Evolutionary conservation across 352 stramenopile genomes (phyloP), one percentile per base, ranked within the genome.

Genomic region (Globisporangium nagaii): DNA sequence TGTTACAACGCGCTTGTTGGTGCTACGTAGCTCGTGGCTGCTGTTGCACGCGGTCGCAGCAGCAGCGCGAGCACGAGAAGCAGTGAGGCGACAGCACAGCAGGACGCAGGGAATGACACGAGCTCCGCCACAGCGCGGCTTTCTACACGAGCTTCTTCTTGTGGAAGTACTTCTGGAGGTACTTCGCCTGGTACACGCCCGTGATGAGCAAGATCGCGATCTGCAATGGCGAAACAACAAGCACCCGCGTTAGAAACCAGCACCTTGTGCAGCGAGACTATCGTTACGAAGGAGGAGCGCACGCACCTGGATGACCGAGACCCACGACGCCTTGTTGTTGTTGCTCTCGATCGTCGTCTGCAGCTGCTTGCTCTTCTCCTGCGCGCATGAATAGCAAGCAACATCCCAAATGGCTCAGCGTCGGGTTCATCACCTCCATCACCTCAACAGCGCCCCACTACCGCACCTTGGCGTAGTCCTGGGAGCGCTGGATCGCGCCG

Each of bases 101-200:
- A 32, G 3, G 11, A 20, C 48, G 8, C 27, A 25, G 0, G 32
- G 24, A 6, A 13, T 8, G 4, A 24, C 27, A n/a, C 20, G 11
- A 35, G 8, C 30, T 17, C 3, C 36, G 32, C 37, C 13, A n/a
- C 4, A 1, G 4, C 5, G 4, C 39, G 10, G 3, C 12, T 24
- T 1, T 31, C 39, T 79, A 91, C n/a, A 91, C 80, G 34, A 93
- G 65, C 56, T 95, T 95, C 52, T 93, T 95, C 59, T 86, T 86
- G 53, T 88, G 71, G 51, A 95, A 90, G 62, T 87, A 95, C 54
- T 68, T 57, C 56, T 90, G 73, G 20, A 95, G 66, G 51, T 95
- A 71, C 45, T 87, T 79, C 15, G 82, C 78, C 56, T 95, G 85
- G 63, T 84, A 93, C 30, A 92, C 73, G 13, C 73, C 77, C 2